Evolutionary conservation across 345 rosid species (phyloP), one percentile per base, ranked within the genome.

Genomic region (Carallia pectinifolia): DNA sequence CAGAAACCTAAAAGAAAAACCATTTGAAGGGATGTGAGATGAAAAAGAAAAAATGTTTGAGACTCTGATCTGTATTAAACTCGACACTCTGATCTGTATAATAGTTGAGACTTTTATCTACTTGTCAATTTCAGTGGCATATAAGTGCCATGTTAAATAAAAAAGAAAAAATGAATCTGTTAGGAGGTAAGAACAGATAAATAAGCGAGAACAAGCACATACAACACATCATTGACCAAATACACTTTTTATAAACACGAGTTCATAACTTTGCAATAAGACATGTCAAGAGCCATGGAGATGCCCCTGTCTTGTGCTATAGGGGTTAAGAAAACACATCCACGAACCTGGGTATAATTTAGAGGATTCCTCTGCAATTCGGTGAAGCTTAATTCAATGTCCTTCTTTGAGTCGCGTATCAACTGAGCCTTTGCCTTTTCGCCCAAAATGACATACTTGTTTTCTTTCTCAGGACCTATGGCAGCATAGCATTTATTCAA

Each of bases 281-380:
- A 55, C 59, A 29, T n/a, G 13, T 37, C 27, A 2, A 4, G 54
- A 47, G 2, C 44, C 9, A 47, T 29, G 63, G 13, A 44, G 29
- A 15, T 29, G 33, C 1, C 18, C 29, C 30, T 16, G n/a, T 61
- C 12, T 53, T 6, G 27, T 53, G 6, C 12, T 13, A 12, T 23
- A 38, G 0, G 61, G 16, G 34, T 61, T 15, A 44, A 69, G 56
- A 50, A 61, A 76, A 53, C 62, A 64, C 59, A 54, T n/a, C 59
- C 30, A 60, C 71, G 23, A 66, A 92, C 98, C 96, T 95, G 98
- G 52, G 96, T 91, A 70, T 90, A 92, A 70, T 87, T 95, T 75
- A 95, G 86, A 68, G 99, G 99, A 59, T 87, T 88, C 83, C 83
- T 95, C 74, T 87, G 90, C 85, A 92, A 72, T 82, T 95, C 99